Conservation (phyloP, 73 alveolate genomes). For the Paramecium sexaurelia region DNA sequence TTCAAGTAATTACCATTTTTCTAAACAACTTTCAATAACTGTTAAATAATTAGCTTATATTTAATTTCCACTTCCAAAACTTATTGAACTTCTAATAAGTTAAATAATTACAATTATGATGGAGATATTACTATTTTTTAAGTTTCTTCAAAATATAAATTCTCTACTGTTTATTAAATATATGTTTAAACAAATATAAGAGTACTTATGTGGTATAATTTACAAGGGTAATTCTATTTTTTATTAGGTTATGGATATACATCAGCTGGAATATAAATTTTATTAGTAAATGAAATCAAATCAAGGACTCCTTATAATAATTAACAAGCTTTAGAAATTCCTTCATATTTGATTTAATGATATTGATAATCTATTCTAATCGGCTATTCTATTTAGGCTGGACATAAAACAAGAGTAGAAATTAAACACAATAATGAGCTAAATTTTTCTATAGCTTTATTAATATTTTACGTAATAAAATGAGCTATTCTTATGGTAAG, state of each 20-base stretch:
- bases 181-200: neutral
- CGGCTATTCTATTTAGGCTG: neutral
- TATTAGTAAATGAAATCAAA: neutral
- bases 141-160: neutral
- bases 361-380: neutral
- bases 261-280: neutral
- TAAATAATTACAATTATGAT: neutral
- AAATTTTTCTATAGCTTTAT: neutral
- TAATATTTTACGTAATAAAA: neutral
- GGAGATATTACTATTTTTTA: neutral
- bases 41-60: neutral
- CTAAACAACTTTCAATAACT: neutral
- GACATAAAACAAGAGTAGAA: conserved; percentile 19
- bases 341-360: neutral
- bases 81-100: neutral
- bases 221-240: neutral
- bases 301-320: neutral
- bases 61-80: neutral
- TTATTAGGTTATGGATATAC: neutral
- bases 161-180: neutral
- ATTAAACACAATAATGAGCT: neutral
- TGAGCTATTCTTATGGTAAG: neutral
- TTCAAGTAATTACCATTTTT: conserved; percentile 8
- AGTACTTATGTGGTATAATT: neutral
- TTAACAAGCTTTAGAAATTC: neutral